Percentiles rank a stretch among this genome's conserved stretches.
phyloP scores from a whole-genome alignment of 2,329 filamentous ascomycete genomes.

The Ophiostoma angusticollis region DNA sequence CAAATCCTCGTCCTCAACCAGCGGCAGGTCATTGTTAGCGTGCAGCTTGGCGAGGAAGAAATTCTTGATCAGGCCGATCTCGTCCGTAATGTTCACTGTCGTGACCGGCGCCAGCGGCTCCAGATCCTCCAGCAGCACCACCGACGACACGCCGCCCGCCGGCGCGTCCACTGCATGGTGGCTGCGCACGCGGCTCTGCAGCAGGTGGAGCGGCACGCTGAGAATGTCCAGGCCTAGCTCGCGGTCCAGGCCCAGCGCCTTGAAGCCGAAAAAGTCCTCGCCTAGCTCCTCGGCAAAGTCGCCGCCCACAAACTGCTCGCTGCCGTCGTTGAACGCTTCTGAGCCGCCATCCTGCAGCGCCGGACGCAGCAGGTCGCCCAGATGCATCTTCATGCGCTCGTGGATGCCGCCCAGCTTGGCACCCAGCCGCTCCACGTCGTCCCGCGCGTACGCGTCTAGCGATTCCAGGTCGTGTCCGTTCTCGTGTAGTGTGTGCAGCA shows the following conservation, averaged over 20 bases:
- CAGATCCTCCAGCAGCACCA: conserved; percentile 54
- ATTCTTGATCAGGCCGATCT: conserved; percentile 79
- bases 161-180: conserved; percentile 66
- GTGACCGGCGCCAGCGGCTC: conserved; percentile 65
- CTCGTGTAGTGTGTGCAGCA: conserved; percentile 74
- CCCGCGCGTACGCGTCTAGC: conserved; percentile 77
- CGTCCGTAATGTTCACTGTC: conserved; percentile 58
- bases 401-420: conserved; percentile 73
- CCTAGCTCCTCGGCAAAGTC: conserved; percentile 97
- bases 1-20: conserved; percentile 89
- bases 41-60: conserved; percentile 88
- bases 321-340: conserved; percentile 92
- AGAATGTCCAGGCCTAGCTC: conserved; percentile 82
- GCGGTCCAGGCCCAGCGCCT: conserved; percentile 79
- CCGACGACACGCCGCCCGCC: conserved; percentile 44
- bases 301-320: conserved; percentile 90
- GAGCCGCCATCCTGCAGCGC: conserved; percentile 68
- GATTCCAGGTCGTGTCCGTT: conserved; percentile 71
- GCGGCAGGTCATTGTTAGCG: conserved; percentile 65
- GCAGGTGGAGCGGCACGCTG: conserved; percentile 82
- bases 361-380: conserved; percentile 85
- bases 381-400: conserved; percentile 85
- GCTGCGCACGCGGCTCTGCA: conserved; percentile 80
- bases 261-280: conserved; percentile 98
- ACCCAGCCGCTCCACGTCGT: conserved; percentile 80